Base-by-base conservation (phyloP, 1,139 yeast genomes). In the Pichiaceae sp. region DNA sequence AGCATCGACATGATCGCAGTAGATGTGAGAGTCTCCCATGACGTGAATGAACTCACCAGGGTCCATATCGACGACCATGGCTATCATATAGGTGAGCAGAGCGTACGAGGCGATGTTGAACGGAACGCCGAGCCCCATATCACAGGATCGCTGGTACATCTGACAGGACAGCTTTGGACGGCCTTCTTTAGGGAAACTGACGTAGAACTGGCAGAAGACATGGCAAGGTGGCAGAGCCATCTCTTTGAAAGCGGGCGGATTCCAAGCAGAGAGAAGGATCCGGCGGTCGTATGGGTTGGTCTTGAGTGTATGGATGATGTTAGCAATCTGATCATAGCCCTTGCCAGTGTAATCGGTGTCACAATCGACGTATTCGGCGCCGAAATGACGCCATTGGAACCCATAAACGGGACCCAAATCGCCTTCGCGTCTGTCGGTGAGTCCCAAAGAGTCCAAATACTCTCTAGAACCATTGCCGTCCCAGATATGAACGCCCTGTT, bases 221-320 rank as follows among this genome's bases (percentile, higher is more conserved):
- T 91, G 99, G 54, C 99, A 91, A 24, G 99, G 99, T 15, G 99
- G 99, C 38, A 91, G 69, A 0, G 98, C 99, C 99, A 91, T 91
- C 45, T 78, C 68, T 36, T 75, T 69, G 56, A 91, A 84, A 52
- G 89, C 99, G 1, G 95, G 86, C 3, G 99, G 98, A 54, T 91
- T 91, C 99, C 99, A 91, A 0, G 99, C 98, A 33, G 94, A 80
- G 75, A 91, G 64, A 42, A 91, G 87, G 49, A 91, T 86, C 55
- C 99, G 70, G 53, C 99, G 72, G 58, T 91, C 97, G 53, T 85
- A 85, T 2, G 99, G 99, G 53, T 83, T 86, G 11, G 76, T 81
- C 52, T 81, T 86, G 48, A 91, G 66, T 47, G 82, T 84, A 38
- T 81, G 66, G 43, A 91, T 85, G 23, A 91, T 76, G 38, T 85